These are phyloP conservation scores for Diversispora eburnea DNA, from an alignment of 192 early-diverging fungal genomes.

Conservation along the genomic window DNA sequence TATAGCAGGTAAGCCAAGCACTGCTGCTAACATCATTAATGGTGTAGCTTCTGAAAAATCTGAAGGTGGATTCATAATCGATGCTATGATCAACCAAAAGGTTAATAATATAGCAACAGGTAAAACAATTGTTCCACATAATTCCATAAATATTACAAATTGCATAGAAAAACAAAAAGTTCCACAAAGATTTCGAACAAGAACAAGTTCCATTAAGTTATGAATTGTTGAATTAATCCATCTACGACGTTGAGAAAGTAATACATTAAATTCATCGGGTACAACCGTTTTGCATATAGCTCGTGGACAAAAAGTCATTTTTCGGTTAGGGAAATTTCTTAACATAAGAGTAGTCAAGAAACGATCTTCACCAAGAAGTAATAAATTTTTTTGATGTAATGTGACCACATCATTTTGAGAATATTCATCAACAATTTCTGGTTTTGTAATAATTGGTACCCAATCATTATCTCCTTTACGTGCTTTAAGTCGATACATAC, in stretches of 20 bases:
- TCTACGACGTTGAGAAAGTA: slow-evolving; percentile 82
- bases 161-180: slow-evolving; percentile 96
- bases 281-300: slow-evolving; percentile 79
- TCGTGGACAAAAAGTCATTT: slow-evolving; percentile 78
- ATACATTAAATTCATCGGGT: slow-evolving; percentile 69
- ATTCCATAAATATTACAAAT: slow-evolving; percentile 93
- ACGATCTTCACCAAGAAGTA: slow-evolving; percentile 79
- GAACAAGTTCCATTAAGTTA: slow-evolving; percentile 83
- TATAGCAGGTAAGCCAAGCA: slow-evolving; percentile 85
- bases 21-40: slow-evolving; percentile 65
- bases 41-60: slow-evolving; percentile 52
- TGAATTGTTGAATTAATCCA: slow-evolving; percentile 97
- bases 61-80: slow-evolving; percentile 57
- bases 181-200: slow-evolving; percentile 86
- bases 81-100: slow-evolving; percentile 68
- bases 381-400: slow-evolving; percentile 76
- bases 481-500: slow-evolving; percentile 92
- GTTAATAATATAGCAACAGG: slow-evolving; percentile 89
- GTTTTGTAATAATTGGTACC: slow-evolving; percentile 80
- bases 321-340: slow-evolving; percentile 73
- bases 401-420: slow-evolving; percentile 74
- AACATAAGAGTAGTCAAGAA: slow-evolving; percentile 81
- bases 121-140: slow-evolving; percentile 85
- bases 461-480: slow-evolving; percentile 59
- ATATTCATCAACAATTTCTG: slow-evolving; percentile 76